Percentiles rank a stretch among this genome's conserved stretches.
phyloP scores from a whole-genome alignment of 23 red algal genomes.

The Chondrus crispus region DNA sequence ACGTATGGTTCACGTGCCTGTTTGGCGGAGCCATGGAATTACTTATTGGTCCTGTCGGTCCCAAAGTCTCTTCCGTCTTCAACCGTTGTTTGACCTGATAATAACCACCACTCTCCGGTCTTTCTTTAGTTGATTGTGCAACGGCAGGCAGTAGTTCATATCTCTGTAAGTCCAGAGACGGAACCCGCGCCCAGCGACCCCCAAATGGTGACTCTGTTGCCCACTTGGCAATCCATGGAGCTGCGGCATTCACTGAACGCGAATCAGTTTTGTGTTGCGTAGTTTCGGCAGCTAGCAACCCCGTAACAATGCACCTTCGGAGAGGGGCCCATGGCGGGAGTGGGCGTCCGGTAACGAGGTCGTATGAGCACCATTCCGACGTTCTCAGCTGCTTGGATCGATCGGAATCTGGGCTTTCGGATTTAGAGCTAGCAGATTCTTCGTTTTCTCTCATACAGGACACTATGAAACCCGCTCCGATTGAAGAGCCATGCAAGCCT shows the following conservation, averaged over 20 bases:
- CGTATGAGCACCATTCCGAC: slow-evolving; percentile 68
- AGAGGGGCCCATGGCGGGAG: slow-evolving; percentile 75
- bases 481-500: slow-evolving; percentile 55
- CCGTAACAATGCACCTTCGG: slow-evolving; percentile 56
- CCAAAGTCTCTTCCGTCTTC: not conserved
- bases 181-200: slow-evolving; percentile 71
- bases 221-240: slow-evolving; percentile 65
- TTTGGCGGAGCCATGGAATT: not conserved
- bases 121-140: not conserved
- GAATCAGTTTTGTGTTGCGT: slow-evolving; percentile 46
- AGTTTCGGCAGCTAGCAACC: slow-evolving; percentile 67
- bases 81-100: not conserved
- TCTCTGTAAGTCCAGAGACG: slow-evolving; percentile 69
- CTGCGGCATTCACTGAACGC: not conserved
- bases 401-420: not conserved
- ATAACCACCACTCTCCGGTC: not conserved
- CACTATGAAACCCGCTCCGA: slow-evolving; percentile 59
- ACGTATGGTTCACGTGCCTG: not conserved
- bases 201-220: slow-evolving; percentile 54
- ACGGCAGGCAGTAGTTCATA: slow-evolving; percentile 71
- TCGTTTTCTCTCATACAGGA: not conserved
- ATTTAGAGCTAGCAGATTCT: not conserved
- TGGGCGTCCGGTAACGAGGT: slow-evolving; percentile 67
- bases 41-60: not conserved
- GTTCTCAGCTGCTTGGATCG: not conserved